Base-by-base conservation (phyloP, 768 basidiomycete genomes). In the Auriculariales sp. region DNA sequence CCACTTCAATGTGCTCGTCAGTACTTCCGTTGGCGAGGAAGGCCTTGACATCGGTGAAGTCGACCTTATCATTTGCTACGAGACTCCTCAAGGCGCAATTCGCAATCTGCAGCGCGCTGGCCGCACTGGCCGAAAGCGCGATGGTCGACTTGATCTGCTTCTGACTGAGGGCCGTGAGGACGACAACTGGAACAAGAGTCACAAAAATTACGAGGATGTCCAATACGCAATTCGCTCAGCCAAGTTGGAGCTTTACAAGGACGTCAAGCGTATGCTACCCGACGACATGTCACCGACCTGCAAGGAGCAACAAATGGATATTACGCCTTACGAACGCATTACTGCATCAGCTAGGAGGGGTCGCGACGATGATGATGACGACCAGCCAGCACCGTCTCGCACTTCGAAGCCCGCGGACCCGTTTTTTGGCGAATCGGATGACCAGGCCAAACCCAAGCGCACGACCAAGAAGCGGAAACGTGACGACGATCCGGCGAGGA, bases 41-140 rank as follows among this genome's bases (percentile, higher is more conserved):
- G 95, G 95, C 51, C 71, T 99, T 15, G 95, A 99, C 62, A 99
- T 99, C 49, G 95, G 95, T 28, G 93, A 95, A 62, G 83, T 99
- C 14, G 95, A 99, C 61, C 71, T 92, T 59, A 94, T 97, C 50
- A 70, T 97, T 45, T 97, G 93, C 59, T 99, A 98, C 62, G 95
- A 99, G 56, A 82, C 92, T 24, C 89, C 93, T 58, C 95, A 94
- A 68, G 89, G 89, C 0, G 85, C 93, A 1, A 92, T 97, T 54
- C 88, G 93, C 51, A 91, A 98, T 93, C 76, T 99, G 17, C 95
- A 99, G 76, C 83, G 95, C 17, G 76, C 94, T 47, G 95, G 95
- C 46, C 76, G 95, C 49, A 97, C 95, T 0, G 95, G 95, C 11
- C 85, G 95, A 44, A 92, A 92, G 64, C 78, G 89, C 30, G 77